Percentiles rank a stretch among this genome's conserved stretches.
Evolutionary conservation across 352 stramenopile species (phyloP).

Genomic region (Phytophthora citrophthora): DNA sequence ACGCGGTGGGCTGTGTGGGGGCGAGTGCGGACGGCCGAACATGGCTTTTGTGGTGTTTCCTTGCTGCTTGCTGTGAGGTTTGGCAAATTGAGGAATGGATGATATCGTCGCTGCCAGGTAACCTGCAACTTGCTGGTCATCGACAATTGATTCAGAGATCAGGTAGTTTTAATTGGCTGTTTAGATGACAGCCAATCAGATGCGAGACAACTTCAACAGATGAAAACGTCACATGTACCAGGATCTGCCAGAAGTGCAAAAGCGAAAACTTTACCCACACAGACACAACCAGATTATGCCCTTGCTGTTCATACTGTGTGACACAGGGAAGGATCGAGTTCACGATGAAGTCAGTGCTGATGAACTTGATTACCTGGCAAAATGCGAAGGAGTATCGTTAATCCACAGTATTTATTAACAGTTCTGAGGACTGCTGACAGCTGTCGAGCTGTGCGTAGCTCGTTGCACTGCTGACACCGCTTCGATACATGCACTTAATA

Average conservation of each 20-base stretch:
- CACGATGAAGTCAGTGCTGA: too few relatives aligned
- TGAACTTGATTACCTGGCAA: too few relatives aligned
- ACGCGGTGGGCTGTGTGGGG: constrained; percentile 18
- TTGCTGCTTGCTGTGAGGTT: constrained; percentile 5
- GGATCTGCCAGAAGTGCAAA: constrained; percentile 10
- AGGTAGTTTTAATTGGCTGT: background rate
- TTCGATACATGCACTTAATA: too few relatives aligned
- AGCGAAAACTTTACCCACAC: constrained; percentile 15
- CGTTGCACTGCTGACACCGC: too few relatives aligned
- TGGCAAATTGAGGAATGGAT: constrained; percentile 22
- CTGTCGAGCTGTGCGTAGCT: too few relatives aligned
- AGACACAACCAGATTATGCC: background rate
- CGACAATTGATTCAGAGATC: constrained; percentile 15
- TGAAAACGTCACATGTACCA: constrained; percentile 11
- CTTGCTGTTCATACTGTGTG: background rate
- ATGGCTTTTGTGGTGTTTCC: constrained; percentile 8
- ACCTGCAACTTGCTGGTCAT: background rate
- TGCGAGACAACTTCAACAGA: background rate
- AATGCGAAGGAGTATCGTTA: too few relatives aligned
- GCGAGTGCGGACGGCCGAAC: constrained; percentile 19
- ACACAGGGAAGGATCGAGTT: too few relatives aligned
- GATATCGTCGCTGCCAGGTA: too few relatives aligned
- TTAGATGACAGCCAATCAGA: background rate
- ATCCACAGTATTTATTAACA: too few relatives aligned
- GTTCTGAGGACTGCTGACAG: too few relatives aligned